A percentile compares a stretch with the other conserved stretches of the same genome.
Conservation (phyloP, 1,284 basidiomycete genomes). For the Trametes versicolor region DNA sequence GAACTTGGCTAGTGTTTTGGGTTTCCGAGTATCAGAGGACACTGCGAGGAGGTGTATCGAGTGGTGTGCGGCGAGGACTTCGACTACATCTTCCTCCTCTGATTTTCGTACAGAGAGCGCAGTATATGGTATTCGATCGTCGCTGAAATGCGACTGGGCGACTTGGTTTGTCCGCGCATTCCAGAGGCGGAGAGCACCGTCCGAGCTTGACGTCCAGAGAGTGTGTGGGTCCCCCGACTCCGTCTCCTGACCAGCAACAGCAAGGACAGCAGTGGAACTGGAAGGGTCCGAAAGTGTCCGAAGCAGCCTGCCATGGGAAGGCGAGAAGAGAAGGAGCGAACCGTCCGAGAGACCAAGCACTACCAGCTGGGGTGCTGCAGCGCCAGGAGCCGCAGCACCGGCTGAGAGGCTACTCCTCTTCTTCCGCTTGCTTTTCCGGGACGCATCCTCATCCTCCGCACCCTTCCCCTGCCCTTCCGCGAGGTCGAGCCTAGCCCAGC, state of each 20-base stretch:
- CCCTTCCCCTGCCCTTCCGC: constrained; percentile 32
- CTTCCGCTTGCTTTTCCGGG: constrained; percentile 48
- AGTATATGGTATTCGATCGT: constrained; percentile 66
- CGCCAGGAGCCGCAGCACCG: constrained; percentile 28
- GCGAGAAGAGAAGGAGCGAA: constrained; percentile 64
- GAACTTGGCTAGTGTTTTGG: constrained; percentile 59
- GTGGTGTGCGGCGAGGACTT: constrained; percentile 68
- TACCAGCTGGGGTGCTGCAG: constrained; percentile 51
- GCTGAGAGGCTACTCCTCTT: constrained; percentile 52
- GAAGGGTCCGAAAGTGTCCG: constrained; percentile 64
- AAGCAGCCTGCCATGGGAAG: constrained; percentile 62
- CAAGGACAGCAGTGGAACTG: constrained; percentile 61
- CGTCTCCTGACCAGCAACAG: constrained; percentile 50
- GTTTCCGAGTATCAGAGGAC: constrained; percentile 50
- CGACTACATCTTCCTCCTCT: constrained; percentile 44
- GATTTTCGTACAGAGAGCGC: constrained; percentile 56
- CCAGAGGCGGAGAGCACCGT: constrained; percentile 67
- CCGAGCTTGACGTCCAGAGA: constrained; percentile 67
- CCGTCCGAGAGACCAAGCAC: constrained; percentile 69
- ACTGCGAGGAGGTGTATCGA: constrained; percentile 63
- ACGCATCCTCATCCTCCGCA: constrained; percentile 37
- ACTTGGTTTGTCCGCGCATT: constrained; percentile 57
- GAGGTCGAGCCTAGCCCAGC: constrained; percentile 58
- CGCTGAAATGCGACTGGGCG: constrained; percentile 59
- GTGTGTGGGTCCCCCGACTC: constrained; percentile 36